phyloP scores from a whole-genome alignment of 2,329 filamentous ascomycete genomes.

The Cercospora beticola region DNA sequence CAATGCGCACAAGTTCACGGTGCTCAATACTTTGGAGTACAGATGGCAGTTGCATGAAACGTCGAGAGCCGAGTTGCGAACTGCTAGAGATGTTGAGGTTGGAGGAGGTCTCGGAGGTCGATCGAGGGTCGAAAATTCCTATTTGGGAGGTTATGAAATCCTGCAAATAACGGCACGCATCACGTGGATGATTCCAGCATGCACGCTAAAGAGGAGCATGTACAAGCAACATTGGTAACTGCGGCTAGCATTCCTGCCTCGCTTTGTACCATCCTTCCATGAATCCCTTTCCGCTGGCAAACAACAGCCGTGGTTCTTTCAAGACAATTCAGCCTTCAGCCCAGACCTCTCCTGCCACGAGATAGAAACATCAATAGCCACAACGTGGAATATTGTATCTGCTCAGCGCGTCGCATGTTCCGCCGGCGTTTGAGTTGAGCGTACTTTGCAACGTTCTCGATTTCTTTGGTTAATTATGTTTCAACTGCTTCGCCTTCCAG shows the following conservation, averaged over 20 bases:
- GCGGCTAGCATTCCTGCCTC: background rate
- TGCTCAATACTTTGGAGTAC: background rate
- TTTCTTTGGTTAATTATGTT: background rate
- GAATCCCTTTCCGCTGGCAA: background rate
- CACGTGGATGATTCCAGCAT: background rate
- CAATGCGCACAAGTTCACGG: background rate
- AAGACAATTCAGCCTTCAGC: constrained; percentile 2
- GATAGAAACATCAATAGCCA: background rate
- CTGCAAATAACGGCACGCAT: background rate
- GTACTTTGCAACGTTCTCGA: background rate
- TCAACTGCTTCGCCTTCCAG: background rate
- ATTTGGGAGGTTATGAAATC: background rate
- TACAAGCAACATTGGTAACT: background rate
- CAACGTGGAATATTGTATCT: background rate
- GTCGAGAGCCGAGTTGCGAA: background rate
- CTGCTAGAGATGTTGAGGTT: background rate
- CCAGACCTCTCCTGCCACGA: background rate
- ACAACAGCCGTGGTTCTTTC: constrained; percentile 4
- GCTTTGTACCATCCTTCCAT: background rate
- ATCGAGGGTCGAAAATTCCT: background rate
- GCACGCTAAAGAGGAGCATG: background rate
- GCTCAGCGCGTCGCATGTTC: background rate
- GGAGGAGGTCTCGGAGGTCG: background rate
- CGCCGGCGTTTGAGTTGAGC: background rate
- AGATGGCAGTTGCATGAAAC: background rate